These are phyloP conservation scores for Arxiozyma bovina DNA, from an alignment of 1,139 yeast species.

Conservation along the genomic window DNA sequence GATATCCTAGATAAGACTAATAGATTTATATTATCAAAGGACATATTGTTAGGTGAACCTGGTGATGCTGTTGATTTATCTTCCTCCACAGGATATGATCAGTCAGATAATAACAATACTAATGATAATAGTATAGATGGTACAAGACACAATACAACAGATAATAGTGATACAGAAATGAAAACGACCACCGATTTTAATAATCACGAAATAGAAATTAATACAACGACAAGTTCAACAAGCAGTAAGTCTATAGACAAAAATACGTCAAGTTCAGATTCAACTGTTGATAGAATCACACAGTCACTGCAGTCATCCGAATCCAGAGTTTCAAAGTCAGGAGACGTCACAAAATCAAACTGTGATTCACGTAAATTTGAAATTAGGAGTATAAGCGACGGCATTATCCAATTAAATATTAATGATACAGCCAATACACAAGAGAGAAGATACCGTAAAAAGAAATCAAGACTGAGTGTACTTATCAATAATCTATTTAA, in stretches of 20 bases:
- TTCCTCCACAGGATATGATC: not conserved
- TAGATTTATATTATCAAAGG: conserved; percentile 13
- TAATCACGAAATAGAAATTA: not conserved
- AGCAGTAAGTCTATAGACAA: not conserved
- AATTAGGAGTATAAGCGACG: conserved; percentile 16
- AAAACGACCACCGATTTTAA: not conserved
- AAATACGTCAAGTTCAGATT: no score
- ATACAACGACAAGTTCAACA: not conserved
- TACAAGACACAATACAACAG: not conserved
- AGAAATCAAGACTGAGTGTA: conserved; percentile 15
- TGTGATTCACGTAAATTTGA: conserved; percentile 4
- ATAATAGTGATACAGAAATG: not conserved
- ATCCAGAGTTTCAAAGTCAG: not conserved
- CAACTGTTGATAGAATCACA: not conserved
- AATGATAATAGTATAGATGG: not conserved
- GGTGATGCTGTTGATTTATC: conserved; percentile 24
- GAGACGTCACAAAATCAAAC: not conserved
- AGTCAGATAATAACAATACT: not conserved
- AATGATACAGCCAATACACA: not conserved
- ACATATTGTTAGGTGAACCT: conserved; percentile 25
- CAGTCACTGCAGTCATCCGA: not conserved
- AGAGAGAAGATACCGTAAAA: conserved; percentile 5
- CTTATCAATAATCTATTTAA: conserved; percentile 10
- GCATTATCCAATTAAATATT: conserved; percentile 10
- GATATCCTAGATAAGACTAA: not conserved